Percentiles rank a stretch among this genome's conserved stretches.
phyloP scores from a whole-genome alignment of 2,329 filamentous ascomycete species.

The Penicillium palitans region DNA sequence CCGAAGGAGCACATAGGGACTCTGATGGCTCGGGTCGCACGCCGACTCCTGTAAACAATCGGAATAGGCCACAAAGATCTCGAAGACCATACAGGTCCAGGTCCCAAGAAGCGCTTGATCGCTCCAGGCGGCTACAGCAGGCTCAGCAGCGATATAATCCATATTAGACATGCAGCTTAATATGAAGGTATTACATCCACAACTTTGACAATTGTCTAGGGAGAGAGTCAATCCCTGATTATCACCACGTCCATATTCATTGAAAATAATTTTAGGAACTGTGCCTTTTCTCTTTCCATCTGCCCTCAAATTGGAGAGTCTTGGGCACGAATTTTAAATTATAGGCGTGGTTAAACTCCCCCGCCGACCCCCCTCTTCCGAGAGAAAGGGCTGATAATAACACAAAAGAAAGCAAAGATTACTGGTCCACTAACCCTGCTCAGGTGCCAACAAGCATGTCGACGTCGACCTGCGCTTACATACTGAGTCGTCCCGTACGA shows the following conservation, averaged over 20 bases:
- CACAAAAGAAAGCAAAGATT: too few relatives aligned
- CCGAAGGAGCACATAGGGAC: constrained; percentile 1
- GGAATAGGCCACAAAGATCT: background rate
- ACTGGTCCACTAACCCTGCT: too few relatives aligned
- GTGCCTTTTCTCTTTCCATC: background rate
- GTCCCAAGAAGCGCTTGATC: constrained; percentile 1
- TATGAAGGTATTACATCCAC: background rate
- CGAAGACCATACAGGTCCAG: constrained; percentile 4
- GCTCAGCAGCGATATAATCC: constrained; percentile 11
- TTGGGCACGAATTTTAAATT: too few relatives aligned
- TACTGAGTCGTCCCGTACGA: too few relatives aligned
- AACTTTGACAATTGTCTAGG: background rate
- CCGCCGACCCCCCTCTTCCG: too few relatives aligned
- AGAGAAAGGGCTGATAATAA: too few relatives aligned
- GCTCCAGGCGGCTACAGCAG: constrained; percentile 6
- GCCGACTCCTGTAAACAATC: background rate
- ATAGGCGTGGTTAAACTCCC: too few relatives aligned
- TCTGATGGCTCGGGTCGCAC: constrained; percentile 14
- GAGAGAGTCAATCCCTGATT: too few relatives aligned
- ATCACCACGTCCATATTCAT: too few relatives aligned
- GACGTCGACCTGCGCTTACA: too few relatives aligned
- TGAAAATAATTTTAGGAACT: background rate
- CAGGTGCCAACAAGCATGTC: too few relatives aligned
- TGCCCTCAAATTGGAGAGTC: too few relatives aligned
- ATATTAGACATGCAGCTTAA: background rate